phyloP scores from a whole-genome alignment of 305 asterid species.

The Euphrasia arctica region DNA sequence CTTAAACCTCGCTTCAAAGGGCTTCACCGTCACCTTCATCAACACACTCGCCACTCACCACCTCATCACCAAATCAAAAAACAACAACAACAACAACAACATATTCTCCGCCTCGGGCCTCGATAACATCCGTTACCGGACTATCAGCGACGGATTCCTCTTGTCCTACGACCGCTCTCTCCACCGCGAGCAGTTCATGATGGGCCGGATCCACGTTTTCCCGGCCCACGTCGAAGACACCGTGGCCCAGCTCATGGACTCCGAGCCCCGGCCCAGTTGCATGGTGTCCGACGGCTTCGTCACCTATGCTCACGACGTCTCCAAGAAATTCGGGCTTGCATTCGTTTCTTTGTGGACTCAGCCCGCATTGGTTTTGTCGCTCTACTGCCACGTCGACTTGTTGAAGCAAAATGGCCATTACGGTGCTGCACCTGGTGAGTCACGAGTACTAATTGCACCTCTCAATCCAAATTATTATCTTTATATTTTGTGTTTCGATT shows the following conservation, averaged over 20 bases:
- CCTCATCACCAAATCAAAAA: constrained; percentile 15
- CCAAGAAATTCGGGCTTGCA: too few relatives aligned
- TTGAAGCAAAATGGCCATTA: constrained; percentile 27
- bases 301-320: too few relatives aligned
- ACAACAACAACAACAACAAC: not conserved
- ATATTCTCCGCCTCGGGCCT: constrained; percentile 39
- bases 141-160: constrained; percentile 49
- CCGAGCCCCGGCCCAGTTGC: constrained; percentile 22
- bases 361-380: constrained; percentile 23
- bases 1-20: constrained; percentile 41
- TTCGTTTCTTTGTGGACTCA: constrained; percentile 32
- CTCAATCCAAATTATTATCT: too few relatives aligned
- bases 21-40: constrained; percentile 40
- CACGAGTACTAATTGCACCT: not conserved
- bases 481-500: too few relatives aligned
- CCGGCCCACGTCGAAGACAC: constrained; percentile 45
- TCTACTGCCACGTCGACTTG: constrained; percentile 29
- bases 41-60: constrained; percentile 23
- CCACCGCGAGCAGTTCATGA: constrained; percentile 40
- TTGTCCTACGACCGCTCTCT: constrained; percentile 36
- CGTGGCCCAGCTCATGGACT: constrained; percentile 23
- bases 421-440: constrained; percentile 12
- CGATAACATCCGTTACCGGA: constrained; percentile 36
- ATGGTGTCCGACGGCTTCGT: too few relatives aligned
- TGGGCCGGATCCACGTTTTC: constrained; percentile 36